A percentile compares a stretch with the other conserved stretches of the same genome.
Evolutionary conservation across 1,284 basidiomycete genomes (phyloP).

Genomic region (Sporisorium reilianum): DNA sequence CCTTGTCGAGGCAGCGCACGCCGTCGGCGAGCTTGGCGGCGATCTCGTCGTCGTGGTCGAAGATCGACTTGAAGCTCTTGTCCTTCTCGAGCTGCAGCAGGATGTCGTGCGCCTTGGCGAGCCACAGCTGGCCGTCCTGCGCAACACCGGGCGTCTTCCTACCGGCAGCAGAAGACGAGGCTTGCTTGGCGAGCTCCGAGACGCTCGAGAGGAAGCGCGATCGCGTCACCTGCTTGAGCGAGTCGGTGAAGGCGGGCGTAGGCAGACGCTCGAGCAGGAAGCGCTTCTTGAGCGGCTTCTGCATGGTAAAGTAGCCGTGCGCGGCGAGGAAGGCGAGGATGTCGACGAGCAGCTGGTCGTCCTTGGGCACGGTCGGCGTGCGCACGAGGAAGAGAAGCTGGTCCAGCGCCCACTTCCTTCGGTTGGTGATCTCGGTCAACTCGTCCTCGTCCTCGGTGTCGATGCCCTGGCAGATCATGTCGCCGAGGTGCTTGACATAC

Average conservation of each 20-base stretch:
- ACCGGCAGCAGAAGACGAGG: constrained; percentile 65
- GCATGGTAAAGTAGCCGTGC: constrained; percentile 81
- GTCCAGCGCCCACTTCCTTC: constrained; percentile 82
- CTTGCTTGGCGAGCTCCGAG: constrained; percentile 79
- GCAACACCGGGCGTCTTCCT: constrained; percentile 76
- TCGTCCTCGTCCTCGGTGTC: constrained; percentile 41
- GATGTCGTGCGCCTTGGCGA: constrained; percentile 77
- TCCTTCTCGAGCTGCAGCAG: constrained; percentile 78
- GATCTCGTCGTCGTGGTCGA: constrained; percentile 51
- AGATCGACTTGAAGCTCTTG: constrained; percentile 74
- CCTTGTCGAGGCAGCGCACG: constrained; percentile 38
- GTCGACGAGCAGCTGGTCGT: constrained; percentile 80
- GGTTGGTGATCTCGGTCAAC: constrained; percentile 39
- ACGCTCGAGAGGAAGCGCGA: constrained; percentile 80
- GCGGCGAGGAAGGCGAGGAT: constrained; percentile 85
- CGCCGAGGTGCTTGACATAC: constrained; percentile 79
- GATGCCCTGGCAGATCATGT: constrained; percentile 36
- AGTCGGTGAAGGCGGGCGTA: constrained; percentile 80
- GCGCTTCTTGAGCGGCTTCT: constrained; percentile 80
- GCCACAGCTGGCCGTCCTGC: constrained; percentile 83
- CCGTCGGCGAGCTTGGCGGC: constrained; percentile 42
- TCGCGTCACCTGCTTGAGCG: constrained; percentile 77
- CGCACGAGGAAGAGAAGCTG: constrained; percentile 84
- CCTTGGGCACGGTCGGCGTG: constrained; percentile 83
- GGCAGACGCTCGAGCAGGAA: constrained; percentile 72